These are phyloP conservation scores for Apophysomyces ossiformis DNA, from an alignment of 371 early-diverging fungal genomes.

Conservation along the genomic window DNA sequence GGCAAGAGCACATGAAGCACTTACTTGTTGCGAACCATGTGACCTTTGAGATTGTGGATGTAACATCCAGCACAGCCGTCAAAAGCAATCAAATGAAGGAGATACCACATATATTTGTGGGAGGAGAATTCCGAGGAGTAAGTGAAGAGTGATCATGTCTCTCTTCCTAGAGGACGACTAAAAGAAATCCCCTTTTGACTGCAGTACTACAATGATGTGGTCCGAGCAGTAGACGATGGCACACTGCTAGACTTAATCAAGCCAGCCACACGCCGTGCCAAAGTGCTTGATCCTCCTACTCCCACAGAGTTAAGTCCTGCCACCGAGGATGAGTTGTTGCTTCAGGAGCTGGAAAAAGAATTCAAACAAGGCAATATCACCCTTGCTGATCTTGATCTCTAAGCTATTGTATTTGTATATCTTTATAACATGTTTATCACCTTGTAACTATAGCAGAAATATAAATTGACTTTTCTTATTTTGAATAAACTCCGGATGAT, in stretches of 20 bases:
- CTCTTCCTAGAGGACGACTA: not conserved
- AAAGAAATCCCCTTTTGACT: not conserved
- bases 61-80: constrained; percentile 44
- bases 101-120: constrained; percentile 47
- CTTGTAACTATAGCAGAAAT: not conserved
- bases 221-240: constrained; percentile 30
- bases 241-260: constrained; percentile 27
- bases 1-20: constrained; percentile 49
- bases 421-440: not conserved
- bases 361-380: constrained; percentile 32
- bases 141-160: constrained; percentile 10
- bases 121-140: constrained; percentile 50
- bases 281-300: constrained; percentile 11
- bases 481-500: too few relatives aligned
- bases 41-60: constrained; percentile 46
- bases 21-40: constrained; percentile 35
- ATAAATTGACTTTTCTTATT: too few relatives aligned
- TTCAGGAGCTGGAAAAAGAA: constrained; percentile 42
- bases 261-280: constrained; percentile 33
- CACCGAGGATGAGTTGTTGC: constrained; percentile 46
- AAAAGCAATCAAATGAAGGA: constrained; percentile 38
- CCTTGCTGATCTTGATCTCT: constrained; percentile 6
- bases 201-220: constrained; percentile 37
- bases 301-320: constrained; percentile 20
- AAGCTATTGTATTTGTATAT: not conserved